phyloP scores from a whole-genome alignment of 805 yeast genomes.

The Cyberlindnera euphorbiae region DNA sequence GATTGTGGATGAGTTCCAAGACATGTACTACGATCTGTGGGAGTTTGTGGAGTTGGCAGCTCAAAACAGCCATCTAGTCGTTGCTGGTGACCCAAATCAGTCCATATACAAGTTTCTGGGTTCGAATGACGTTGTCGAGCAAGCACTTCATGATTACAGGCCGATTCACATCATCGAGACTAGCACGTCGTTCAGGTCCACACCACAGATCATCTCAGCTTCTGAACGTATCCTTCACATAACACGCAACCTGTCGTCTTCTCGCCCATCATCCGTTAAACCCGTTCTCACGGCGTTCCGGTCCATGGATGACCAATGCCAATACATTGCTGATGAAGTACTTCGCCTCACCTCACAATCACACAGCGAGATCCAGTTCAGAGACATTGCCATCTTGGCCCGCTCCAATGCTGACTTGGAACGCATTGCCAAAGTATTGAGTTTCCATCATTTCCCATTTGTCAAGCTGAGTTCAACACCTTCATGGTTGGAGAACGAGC shows the following conservation, averaged over 20 bases:
- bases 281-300: conserved; percentile 25
- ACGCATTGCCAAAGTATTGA: conserved; percentile 33
- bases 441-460: conserved; percentile 36
- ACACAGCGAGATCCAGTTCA: conserved; percentile 36
- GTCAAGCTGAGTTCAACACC: conserved; percentile 43
- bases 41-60: conserved; percentile 39
- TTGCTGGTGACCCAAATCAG: conserved; percentile 72
- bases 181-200: conserved; percentile 53
- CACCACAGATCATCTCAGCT: conserved; percentile 49
- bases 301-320: conserved; percentile 33
- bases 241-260: conserved; percentile 4
- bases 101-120: conserved; percentile 67
- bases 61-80: conserved; percentile 45
- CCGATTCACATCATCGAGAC: conserved; percentile 29
- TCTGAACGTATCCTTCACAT: conserved; percentile 28
- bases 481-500: conserved; percentile 44
- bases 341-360: conserved; percentile 35
- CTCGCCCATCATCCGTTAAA: conserved; percentile 2
- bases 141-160: conserved; percentile 18
- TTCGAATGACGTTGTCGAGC: conserved; percentile 34
- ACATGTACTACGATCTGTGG: conserved; percentile 49
- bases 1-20: conserved; percentile 73
- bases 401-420: conserved; percentile 48
- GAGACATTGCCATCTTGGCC: conserved; percentile 50
- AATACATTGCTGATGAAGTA: conserved; percentile 43